Conservation (phyloP, 2,329 filamentous ascomycete species). For the Tolypocladium ophioglossoides region DNA sequence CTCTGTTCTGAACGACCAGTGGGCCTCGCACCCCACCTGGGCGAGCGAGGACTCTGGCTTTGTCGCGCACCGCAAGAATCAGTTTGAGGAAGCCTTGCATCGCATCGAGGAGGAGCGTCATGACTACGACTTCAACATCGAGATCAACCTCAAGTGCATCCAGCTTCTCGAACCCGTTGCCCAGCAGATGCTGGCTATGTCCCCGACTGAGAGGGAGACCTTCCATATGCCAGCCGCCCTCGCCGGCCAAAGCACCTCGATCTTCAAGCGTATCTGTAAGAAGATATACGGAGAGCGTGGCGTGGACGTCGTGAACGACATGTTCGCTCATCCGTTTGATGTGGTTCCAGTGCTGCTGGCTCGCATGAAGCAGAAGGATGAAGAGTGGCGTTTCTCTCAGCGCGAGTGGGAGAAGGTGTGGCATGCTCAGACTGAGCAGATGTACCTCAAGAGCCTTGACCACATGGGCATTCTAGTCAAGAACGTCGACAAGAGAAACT, state of each 20-base stretch:
- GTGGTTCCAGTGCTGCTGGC: conserved; percentile 84
- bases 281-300: conserved; percentile 93
- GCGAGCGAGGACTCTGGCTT: conserved; percentile 97
- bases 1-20: conserved; percentile 90
- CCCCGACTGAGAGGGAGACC: conserved; percentile 55
- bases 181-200: conserved; percentile 77
- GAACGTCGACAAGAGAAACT: conserved; percentile 79
- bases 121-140: conserved; percentile 97
- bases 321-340: conserved; percentile 73
- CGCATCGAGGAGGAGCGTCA: conserved; percentile 96
- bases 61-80: conserved; percentile 94
- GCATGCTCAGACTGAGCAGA: conserved; percentile 88
- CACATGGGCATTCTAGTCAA: conserved; percentile 92
- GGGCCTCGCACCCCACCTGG: conserved; percentile 98
- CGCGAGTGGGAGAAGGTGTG: conserved; percentile 99
- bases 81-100: conserved; percentile 87
- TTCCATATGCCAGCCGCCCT: conserved; percentile 78
- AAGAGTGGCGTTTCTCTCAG: conserved; percentile 94
- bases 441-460: conserved; percentile 93
- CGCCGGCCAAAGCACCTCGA: conserved; percentile 87
- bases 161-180: conserved; percentile 92
- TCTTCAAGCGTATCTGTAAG: conserved; percentile 94
- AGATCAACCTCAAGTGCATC: conserved; percentile 88
- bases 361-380: conserved; percentile 87
- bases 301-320: conserved; percentile 72